A percentile compares a stretch with the other conserved stretches of the same genome.
These are phyloP conservation scores for Metschnikowia shivogae DNA, from an alignment of 805 yeast species.

Conservation along the genomic window DNA sequence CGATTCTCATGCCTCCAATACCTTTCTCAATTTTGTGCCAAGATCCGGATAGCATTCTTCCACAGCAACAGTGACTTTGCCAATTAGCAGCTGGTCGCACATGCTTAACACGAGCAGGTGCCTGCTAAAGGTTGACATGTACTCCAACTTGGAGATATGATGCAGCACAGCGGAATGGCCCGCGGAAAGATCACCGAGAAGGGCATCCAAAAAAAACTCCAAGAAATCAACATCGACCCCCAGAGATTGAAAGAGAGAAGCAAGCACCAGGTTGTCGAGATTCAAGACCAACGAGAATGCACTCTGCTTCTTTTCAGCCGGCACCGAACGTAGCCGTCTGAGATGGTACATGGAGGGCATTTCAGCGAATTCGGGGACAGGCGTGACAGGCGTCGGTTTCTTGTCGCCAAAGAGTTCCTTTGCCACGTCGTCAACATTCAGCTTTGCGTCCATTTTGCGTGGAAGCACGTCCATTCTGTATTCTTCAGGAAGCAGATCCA, in stretches of 20 bases:
- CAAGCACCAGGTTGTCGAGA: conserved; percentile 22
- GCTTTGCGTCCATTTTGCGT: neutral
- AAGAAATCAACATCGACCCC: conserved; percentile 51
- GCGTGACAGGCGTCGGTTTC: neutral
- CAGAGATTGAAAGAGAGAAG: conserved; percentile 32
- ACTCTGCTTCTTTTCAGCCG: conserved; percentile 21
- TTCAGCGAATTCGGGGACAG: conserved; percentile 12
- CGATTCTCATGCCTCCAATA: neutral
- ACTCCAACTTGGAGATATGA: conserved; percentile 4
- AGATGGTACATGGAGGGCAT: conserved; percentile 26
- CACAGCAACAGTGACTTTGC: conserved; percentile 6
- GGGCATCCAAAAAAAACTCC: conserved; percentile 45
- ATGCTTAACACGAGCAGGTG: conserved; percentile 34
- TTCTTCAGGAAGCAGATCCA: conserved; percentile 40
- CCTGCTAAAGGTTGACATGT: conserved; percentile 19
- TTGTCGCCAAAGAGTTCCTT: conserved; percentile 11
- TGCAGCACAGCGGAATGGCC: neutral
- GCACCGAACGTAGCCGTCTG: conserved; percentile 23
- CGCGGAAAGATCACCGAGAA: conserved; percentile 5
- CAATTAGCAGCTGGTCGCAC: conserved; percentile 20
- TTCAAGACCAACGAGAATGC: conserved; percentile 37
- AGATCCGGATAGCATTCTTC: neutral
- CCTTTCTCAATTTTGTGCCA: neutral
- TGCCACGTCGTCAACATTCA: conserved; percentile 5
- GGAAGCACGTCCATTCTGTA: neutral